A percentile compares a stretch with the other conserved stretches of the same genome.
phyloP scores from a whole-genome alignment of 495 filamentous ascomycete species.

The Penicillium flavigenum region DNA sequence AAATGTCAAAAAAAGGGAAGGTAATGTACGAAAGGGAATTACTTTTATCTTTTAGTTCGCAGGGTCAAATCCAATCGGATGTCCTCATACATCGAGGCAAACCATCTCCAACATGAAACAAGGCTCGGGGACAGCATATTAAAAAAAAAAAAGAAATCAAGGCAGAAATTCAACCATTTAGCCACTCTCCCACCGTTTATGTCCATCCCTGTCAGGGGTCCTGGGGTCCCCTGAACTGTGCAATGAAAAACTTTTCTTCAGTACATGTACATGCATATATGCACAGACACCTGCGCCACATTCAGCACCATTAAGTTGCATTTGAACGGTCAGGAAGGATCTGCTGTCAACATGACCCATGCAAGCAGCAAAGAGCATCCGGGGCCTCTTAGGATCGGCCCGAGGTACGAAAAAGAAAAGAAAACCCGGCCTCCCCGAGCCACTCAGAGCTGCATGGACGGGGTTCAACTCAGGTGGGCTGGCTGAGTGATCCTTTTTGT shows the following conservation, averaged over 20 bases:
- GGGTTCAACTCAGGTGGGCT: conserved; percentile 12
- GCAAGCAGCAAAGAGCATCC: conserved; percentile 18
- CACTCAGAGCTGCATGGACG: conserved; percentile 21
- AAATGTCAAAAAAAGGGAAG: conserved; percentile 7
- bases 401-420: conserved; percentile 10
- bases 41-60: conserved; percentile 19
- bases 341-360: conserved; percentile 18
- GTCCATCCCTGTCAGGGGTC: conserved; percentile 15
- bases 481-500: conserved; percentile 8
- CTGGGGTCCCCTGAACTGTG: conserved; percentile 5
- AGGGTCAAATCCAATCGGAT: conserved; percentile 17
- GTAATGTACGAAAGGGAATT: conserved; percentile 15
- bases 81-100: conserved; percentile 6
- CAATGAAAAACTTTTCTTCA: conserved; percentile 17
- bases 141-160: conserved; percentile 3
- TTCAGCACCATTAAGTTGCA: conserved; percentile 8
- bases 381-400: conserved; percentile 18
- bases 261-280: conserved; percentile 19
- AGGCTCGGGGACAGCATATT: neutral
- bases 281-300: conserved; percentile 26
- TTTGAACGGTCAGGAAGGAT: conserved; percentile 12
- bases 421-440: conserved; percentile 25
- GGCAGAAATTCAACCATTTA: neutral
- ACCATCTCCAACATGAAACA: conserved; percentile 11
- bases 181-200: conserved; percentile 8